Evolutionary conservation across 2,329 filamentous ascomycete genomes (phyloP), one percentile per base, ranked within the genome.

Genomic region (Nigrospora osmanthi): DNA sequence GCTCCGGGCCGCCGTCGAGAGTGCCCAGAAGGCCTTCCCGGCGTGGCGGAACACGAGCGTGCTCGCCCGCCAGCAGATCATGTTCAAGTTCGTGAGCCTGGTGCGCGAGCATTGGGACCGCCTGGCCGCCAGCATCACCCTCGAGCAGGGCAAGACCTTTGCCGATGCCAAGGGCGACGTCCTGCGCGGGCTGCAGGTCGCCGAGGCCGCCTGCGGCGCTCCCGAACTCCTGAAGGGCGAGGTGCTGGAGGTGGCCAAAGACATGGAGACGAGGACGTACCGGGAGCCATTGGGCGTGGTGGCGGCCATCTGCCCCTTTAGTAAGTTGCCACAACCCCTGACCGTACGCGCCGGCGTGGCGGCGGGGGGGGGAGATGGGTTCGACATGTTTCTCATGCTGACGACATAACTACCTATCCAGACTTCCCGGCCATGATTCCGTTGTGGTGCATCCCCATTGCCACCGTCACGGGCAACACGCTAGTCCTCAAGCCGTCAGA

Each of bases 401-500:
- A 23, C 11, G 40, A 17, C 33, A 33, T n/a, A 30, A 40, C 28
- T 38, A 30, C 41, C 28, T 38, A 11, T 10, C 43, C 49, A 87
- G 83, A 93, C 73, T 93, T 93, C 69, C 87, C 87, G 37, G 87
- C 87, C 56, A 94, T 94, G 87, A 93, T 94, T 63, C 88, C 87
- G 4, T 75, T 94, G n/a, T 94, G 87, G 87, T 89, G 80, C 49
- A 89, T 94, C 50, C 88, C 87, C 35, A 86, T 93, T 55, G 87
- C 87, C 39, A 87, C 87, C 37, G 79, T 90, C 28, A 89, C 85
- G 15, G 87, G 87, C 43, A 94, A 94, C 72, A 90, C 86, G 13
- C 72, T 89, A 47, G 80, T 94, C 54, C 73, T 94, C 55, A 94
- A 94, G 76, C 87, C 87, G 11, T 91, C 87, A 1, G 87, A 94